Evolutionary conservation across 129 eudicot genomes (phyloP).

Genomic region (Saussurea involucrata): DNA sequence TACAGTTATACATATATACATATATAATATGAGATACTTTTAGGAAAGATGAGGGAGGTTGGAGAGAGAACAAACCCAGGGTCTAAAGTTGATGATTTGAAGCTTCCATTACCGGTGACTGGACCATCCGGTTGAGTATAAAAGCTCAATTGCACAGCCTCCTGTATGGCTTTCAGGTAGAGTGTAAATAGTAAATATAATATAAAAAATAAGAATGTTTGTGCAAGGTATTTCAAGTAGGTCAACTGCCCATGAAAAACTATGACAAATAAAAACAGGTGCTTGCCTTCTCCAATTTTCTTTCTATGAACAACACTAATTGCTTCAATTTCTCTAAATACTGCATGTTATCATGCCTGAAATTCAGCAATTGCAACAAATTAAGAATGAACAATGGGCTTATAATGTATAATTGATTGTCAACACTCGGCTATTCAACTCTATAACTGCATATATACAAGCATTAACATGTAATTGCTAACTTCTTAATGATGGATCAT

Average conservation of each 20-base stretch:
- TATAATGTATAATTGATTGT: not conserved
- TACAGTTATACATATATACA: conserved; percentile 12
- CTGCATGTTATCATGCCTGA: conserved; percentile 93
- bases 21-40: not conserved
- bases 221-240: not conserved
- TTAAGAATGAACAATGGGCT: conserved; percentile 11
- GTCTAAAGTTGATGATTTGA: conserved; percentile 59
- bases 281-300: conserved; percentile 86
- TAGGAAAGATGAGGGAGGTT: not conserved
- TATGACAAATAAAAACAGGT: not conserved
- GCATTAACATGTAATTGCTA: not conserved
- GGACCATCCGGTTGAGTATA: conserved; percentile 95
- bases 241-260: not conserved
- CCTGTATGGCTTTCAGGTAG: conserved; percentile 40
- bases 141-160: conserved; percentile 75
- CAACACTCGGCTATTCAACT: not conserved
- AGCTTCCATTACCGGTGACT: conserved; percentile 71
- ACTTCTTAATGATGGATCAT: conserved; percentile 21
- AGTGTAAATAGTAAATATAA: not conserved
- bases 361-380: conserved; percentile 19
- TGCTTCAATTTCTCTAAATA: conserved; percentile 87
- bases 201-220: not conserved
- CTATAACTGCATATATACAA: not conserved
- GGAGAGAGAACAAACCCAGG: conserved; percentile 67
- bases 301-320: conserved; percentile 81